Evolutionary conservation across 2,329 filamentous ascomycete species (phyloP), one percentile per base, ranked within the genome.

Genomic region (Beauveria brongniartii): DNA sequence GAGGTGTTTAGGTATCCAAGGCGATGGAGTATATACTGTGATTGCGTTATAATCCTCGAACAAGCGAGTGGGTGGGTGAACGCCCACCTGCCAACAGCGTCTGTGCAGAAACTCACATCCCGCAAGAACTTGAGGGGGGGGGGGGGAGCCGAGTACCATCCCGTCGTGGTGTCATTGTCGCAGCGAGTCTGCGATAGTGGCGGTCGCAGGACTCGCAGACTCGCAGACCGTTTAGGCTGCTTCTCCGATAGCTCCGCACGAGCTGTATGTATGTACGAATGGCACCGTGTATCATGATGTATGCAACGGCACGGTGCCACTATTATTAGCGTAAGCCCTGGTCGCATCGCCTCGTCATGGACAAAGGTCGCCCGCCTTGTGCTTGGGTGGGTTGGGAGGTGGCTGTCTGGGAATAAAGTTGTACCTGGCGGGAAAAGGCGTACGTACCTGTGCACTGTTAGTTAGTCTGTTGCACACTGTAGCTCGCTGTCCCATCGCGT

Each of bases 211-310:
- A 14, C 34, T 16, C 12, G 34, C 12, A 37, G 34, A 16, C 34
- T 37, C 34, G 34, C 5, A 37, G 28, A 59, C 40, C 26, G 57
- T 59, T 59, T 46, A 37, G 48, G 37, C 40, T 53, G 34, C 14
- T 46, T 20, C 48, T 59, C 48, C 48, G 57, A 54, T 52, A 59
- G 57, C 57, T 59, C 57, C 57, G 48, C 57, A 53, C 26, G 8
- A 54, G 26, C 48, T 52, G 41, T 28, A 40, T 10, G 20, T 40
- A 41, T 41, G 41, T 28, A 46, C 20, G 26, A 59, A 41, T 41
- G 41, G 40, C 47, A 28, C 26, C 56, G 28, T 26, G 14, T 16
- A 37, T 37, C 34, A 37, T 37, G 1, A 37, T 30, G 44, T 28
- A 52, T 40, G 57, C 48, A 53, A 53, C 48, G 57, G 48, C 20